These are phyloP conservation scores for Bocquillonia castaneifolia DNA, from an alignment of 441 rosid species.

Conservation along the genomic window DNA sequence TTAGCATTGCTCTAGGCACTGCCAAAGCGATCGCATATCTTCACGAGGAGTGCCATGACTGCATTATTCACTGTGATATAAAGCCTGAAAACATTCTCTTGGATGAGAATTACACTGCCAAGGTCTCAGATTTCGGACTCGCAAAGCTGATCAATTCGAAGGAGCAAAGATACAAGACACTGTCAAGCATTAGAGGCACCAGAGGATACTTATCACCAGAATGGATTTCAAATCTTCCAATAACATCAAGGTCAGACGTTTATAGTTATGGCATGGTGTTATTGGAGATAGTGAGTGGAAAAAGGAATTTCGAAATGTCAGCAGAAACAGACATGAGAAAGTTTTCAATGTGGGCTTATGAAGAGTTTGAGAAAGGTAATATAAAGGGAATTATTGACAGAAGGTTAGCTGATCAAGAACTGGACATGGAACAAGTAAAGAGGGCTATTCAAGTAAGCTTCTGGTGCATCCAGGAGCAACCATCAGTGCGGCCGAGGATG, in stretches of 20 bases:
- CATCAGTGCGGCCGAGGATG: conserved; percentile 7
- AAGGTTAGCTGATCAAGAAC: background rate
- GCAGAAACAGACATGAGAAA: conserved; percentile 16
- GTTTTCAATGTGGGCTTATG: conserved; percentile 17
- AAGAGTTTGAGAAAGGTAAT: conserved; percentile 13
- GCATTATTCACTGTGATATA: conserved; percentile 22
- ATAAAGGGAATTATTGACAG: background rate
- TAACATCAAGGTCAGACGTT: conserved; percentile 17
- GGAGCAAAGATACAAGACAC: conserved; percentile 11
- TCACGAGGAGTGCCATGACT: conserved; percentile 18
- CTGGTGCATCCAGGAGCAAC: conserved; percentile 22
- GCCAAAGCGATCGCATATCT: conserved; percentile 19
- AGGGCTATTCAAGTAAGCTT: conserved; percentile 18
- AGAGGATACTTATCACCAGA: conserved; percentile 23
- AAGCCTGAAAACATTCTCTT: conserved; percentile 20
- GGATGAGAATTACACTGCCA: conserved; percentile 14
- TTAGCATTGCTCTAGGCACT: conserved; percentile 14
- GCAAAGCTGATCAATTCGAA: conserved; percentile 14
- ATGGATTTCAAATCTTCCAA: conserved; percentile 18
- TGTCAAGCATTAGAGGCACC: conserved; percentile 20
- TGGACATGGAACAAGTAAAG: conserved; percentile 14
- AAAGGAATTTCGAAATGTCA: conserved; percentile 12
- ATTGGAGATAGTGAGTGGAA: conserved; percentile 16
- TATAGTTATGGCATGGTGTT: conserved; percentile 20
- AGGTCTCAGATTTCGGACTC: conserved; percentile 20